Percentiles rank a stretch among this genome's conserved stretches.
Conservation (phyloP, 2,329 filamentous ascomycete species). For the Phyllosticta citribraziliensis region DNA sequence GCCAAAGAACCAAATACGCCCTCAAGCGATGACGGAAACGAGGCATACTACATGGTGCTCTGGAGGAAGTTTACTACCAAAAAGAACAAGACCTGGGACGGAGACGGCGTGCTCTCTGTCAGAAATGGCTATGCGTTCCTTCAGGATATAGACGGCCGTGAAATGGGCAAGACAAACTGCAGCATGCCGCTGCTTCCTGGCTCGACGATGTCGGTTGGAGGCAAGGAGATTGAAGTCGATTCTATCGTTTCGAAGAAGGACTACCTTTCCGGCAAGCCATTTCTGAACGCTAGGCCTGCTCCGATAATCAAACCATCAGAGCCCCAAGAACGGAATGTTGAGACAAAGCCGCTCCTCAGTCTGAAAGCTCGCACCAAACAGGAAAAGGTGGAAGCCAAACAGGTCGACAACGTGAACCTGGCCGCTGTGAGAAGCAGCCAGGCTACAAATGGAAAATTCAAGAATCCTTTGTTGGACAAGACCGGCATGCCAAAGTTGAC, state of each 20-base stretch:
- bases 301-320: conserved; percentile 2
- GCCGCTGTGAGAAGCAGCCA: conserved; percentile 26
- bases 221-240: conserved; percentile 61
- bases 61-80: conserved; percentile 58
- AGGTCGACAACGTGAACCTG: conserved; percentile 27
- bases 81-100: conserved; percentile 71
- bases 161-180: conserved; percentile 50
- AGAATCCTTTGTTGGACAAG: conserved; percentile 49
- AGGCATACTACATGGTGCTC: conserved; percentile 35
- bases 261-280: conserved; percentile 41
- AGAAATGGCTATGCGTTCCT: conserved; percentile 49
- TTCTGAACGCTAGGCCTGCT: conserved; percentile 23
- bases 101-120: conserved; percentile 56
- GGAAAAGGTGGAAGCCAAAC: conserved; percentile 29
- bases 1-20: background rate
- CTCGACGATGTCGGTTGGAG: conserved; percentile 50
- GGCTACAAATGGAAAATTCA: conserved; percentile 41
- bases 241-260: conserved; percentile 51
- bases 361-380: conserved; percentile 22
- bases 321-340: conserved; percentile 16
- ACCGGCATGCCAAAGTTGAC: conserved; percentile 39
- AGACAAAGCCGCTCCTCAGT: conserved; percentile 15
- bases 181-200: conserved; percentile 50
- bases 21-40: conserved; percentile 6
- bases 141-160: conserved; percentile 52